Conservation (phyloP, 169 alveolate species). For the Prorocentrum cordatum region DNA sequence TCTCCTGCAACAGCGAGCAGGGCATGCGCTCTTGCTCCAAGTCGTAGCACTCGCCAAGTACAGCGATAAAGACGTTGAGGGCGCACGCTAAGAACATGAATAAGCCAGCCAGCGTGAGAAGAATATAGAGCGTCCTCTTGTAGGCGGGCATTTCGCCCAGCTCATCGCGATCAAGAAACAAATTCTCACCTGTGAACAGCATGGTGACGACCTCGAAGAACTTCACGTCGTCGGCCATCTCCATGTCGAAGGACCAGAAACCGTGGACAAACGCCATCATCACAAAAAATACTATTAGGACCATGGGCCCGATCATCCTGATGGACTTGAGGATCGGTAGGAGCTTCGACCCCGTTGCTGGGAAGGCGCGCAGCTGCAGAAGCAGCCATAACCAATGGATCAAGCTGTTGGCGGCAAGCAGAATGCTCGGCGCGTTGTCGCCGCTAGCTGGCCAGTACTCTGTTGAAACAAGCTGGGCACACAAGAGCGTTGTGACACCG, state of each 20-base stretch:
- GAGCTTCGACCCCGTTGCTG: neutral
- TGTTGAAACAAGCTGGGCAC: no score
- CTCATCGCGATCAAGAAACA: neutral
- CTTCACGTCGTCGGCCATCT: neutral
- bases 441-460: no score
- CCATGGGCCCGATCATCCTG: neutral
- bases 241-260: neutral
- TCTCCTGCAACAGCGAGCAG: neutral
- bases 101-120: neutral
- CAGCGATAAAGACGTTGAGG: neutral
- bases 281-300: neutral
- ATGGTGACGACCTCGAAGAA: neutral
- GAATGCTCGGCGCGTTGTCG: no score
- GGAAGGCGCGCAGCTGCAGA: neutral
- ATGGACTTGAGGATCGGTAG: neutral
- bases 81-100: neutral
- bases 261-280: neutral
- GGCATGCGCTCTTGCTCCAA: neutral
- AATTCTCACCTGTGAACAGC: neutral
- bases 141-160: neutral
- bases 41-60: neutral
- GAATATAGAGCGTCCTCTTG: neutral
- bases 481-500: no score
- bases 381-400: neutral
- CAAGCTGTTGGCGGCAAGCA: neutral